These are phyloP conservation scores for Gossypium trilobum DNA, from an alignment of 441 rosid genomes.

Conservation along the genomic window DNA sequence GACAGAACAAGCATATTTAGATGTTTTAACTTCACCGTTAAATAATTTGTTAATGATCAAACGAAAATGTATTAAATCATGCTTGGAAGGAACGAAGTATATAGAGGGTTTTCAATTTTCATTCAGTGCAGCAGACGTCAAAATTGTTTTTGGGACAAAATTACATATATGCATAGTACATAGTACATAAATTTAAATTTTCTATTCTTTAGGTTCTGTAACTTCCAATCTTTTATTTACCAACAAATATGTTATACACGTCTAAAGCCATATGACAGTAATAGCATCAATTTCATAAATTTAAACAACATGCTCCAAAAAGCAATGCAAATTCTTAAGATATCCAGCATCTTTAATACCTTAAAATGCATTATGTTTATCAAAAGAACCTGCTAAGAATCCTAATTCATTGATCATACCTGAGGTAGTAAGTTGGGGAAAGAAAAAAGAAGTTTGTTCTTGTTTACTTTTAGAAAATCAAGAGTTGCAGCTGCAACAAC, in stretches of 20 bases:
- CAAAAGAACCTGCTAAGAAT: slow-evolving; percentile 11
- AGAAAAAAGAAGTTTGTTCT: slow-evolving; percentile 51
- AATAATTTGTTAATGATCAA: neutral
- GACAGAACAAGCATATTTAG: neutral
- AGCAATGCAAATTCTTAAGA: neutral
- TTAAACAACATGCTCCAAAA: neutral
- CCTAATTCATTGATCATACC: slow-evolving; percentile 42
- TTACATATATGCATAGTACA: neutral
- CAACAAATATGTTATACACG: neutral
- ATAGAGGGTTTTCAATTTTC: neutral
- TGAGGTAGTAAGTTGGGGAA: slow-evolving; percentile 76
- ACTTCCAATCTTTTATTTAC: neutral
- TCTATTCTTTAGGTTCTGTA: neutral
- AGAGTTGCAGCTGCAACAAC: slow-evolving; percentile 87
- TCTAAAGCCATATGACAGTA: neutral
- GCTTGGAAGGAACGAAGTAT: neutral
- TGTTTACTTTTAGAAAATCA: slow-evolving; percentile 60
- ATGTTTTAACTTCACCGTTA: neutral
- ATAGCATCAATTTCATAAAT: neutral
- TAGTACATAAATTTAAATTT: neutral
- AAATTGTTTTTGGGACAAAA: neutral
- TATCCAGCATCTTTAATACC: neutral
- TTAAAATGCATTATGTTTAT: slow-evolving; percentile 8
- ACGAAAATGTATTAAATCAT: neutral
- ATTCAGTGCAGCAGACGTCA: neutral